Evolutionary conservation across 2,329 filamentous ascomycete genomes (phyloP).

Genomic region (Apiospora rasikravindrae): DNA sequence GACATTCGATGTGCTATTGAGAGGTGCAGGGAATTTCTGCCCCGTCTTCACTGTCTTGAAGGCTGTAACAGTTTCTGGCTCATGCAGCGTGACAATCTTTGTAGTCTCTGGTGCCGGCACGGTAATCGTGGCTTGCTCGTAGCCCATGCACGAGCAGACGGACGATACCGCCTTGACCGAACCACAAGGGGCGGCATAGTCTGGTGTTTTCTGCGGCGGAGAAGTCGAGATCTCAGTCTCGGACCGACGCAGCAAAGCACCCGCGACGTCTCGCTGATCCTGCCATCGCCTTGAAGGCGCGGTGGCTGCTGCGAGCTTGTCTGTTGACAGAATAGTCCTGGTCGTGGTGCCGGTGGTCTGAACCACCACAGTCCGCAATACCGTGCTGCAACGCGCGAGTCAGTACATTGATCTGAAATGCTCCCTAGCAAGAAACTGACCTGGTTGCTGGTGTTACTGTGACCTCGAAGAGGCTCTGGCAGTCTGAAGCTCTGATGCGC

Average conservation of each 20-base stretch:
- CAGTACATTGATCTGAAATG: neutral
- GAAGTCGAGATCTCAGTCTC: constrained; percentile 21
- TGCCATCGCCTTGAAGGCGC: constrained; percentile 28
- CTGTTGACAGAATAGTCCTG: constrained; percentile 25
- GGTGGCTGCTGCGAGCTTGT: constrained; percentile 20
- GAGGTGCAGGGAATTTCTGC: constrained; percentile 21
- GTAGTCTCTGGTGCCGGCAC: constrained; percentile 25
- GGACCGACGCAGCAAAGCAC: constrained; percentile 23
- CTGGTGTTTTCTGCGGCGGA: constrained; percentile 20
- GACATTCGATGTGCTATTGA: constrained; percentile 15
- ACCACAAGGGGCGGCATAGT: constrained; percentile 29
- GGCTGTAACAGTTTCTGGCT: constrained; percentile 21
- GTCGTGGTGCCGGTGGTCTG: constrained; percentile 22
- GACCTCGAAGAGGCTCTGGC: constrained; percentile 19
- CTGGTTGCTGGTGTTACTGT: constrained; percentile 22
- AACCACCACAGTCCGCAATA: constrained; percentile 15
- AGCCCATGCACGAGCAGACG: constrained; percentile 30
- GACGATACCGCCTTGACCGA: constrained; percentile 28
- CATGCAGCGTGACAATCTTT: constrained; percentile 18
- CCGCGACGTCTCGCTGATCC: constrained; percentile 26
- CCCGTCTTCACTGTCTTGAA: constrained; percentile 21
- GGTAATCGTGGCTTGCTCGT: constrained; percentile 25
- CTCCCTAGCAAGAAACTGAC: neutral
- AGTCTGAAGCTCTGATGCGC: constrained; percentile 19
- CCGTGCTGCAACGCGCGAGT: constrained; percentile 17